phyloP scores from a whole-genome alignment of 176 grass and related monocot species.

The Guadua angustifolia region DNA sequence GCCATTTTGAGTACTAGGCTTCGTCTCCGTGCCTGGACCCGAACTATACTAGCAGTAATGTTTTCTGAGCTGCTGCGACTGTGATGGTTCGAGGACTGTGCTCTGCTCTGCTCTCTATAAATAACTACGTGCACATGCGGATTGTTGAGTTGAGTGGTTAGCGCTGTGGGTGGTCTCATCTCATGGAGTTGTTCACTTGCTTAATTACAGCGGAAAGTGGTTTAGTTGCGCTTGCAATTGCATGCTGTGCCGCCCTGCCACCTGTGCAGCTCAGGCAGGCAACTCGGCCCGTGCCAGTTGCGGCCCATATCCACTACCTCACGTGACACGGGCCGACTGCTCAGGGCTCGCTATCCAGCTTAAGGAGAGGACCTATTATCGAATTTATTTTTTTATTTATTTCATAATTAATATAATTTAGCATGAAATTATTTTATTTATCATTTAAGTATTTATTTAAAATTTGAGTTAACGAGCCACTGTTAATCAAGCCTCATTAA shows the following conservation, averaged over 20 bases:
- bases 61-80: neutral
- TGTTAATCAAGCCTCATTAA: too few species aligned
- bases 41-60: neutral
- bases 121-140: neutral
- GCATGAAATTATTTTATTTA: too few species aligned
- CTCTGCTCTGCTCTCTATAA: neutral
- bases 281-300: too few species aligned
- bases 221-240: conserved; percentile 12
- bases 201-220: neutral
- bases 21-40: neutral
- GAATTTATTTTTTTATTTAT: too few species aligned
- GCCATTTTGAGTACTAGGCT: conserved; percentile 10
- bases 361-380: too few species aligned
- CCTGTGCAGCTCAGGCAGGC: too few species aligned
- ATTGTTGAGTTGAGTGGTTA: conserved; percentile 38
- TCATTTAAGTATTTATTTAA: too few species aligned
- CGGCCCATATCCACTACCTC: too few species aligned
- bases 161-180: neutral
- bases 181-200: conserved; percentile 43
- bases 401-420: too few species aligned
- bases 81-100: conserved; percentile 26
- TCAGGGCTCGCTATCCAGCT: too few species aligned
- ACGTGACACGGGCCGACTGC: too few species aligned
- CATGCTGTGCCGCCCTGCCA: neutral
- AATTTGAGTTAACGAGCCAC: too few species aligned